A percentile compares a stretch with the other conserved stretches of the same genome.
Conservation (phyloP, 352 stramenopile species). For the Phytophthora pseudosyringae region DNA sequence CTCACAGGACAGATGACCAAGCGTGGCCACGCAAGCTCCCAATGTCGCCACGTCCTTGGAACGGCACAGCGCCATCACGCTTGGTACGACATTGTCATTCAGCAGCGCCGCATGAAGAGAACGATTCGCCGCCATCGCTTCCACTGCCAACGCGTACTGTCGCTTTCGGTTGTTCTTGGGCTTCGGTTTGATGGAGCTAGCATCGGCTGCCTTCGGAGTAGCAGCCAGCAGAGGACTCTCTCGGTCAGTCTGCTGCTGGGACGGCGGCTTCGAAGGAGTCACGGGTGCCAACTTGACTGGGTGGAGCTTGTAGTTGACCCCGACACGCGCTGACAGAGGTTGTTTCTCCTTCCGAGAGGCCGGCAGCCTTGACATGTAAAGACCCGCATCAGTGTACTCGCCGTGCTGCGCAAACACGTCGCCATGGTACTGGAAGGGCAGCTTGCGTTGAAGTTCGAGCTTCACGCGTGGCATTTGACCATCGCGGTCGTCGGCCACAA, state of each 20-base stretch:
- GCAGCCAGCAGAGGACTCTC: conserved; percentile 2
- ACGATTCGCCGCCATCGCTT: conserved; percentile 71
- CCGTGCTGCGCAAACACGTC: conserved; percentile 80
- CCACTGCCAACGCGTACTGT: conserved; percentile 67
- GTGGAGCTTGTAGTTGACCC: conserved; percentile 48
- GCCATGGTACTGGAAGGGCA: conserved; percentile 72
- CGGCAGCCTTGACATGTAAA: conserved; percentile 80
- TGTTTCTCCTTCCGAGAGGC: conserved; percentile 55
- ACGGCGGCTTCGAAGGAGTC: conserved; percentile 16
- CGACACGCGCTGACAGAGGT: conserved; percentile 30
- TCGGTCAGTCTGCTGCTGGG: conserved; percentile 24
- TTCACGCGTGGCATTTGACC: conserved; percentile 8
- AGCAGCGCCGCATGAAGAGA: conserved; percentile 58
- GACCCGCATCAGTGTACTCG: conserved; percentile 63
- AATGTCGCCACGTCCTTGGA: conserved; percentile 66
- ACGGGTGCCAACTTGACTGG: conserved; percentile 60
- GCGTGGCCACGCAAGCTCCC: conserved; percentile 57
- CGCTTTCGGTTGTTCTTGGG: conserved; percentile 52
- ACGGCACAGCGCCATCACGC: conserved; percentile 60
- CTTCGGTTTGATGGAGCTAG: conserved; percentile 34
- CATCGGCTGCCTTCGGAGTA: conserved; percentile 1
- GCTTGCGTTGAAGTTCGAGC: conserved; percentile 44
- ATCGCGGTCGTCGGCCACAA: conserved; percentile 29
- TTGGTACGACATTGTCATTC: conserved; percentile 67
- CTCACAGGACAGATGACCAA: conserved; percentile 63